Evolutionary conservation across 108 stramenopile species (phyloP).

Genomic region (Hondaea fermentalgiana): DNA sequence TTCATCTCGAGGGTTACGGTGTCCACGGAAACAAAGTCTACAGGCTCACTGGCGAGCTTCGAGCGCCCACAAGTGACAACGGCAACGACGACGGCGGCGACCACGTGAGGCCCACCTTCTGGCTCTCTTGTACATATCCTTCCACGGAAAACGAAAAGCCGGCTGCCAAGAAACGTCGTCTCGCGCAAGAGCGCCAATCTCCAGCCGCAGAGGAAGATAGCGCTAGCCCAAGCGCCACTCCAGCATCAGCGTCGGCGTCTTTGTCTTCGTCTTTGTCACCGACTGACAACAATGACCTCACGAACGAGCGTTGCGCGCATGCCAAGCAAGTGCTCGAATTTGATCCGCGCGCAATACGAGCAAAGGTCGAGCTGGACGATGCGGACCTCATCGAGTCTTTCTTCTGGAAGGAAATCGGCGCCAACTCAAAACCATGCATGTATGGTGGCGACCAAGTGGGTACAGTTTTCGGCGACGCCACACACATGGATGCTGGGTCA

Average conservation of each 20-base stretch:
- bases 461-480: conserved; percentile 33
- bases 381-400: background rate
- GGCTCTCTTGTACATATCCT: background rate
- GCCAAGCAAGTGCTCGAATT: background rate
- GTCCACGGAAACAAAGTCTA: background rate
- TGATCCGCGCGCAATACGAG: background rate
- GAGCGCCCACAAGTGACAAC: background rate
- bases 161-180: too few relatives aligned
- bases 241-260: too few relatives aligned
- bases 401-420: background rate
- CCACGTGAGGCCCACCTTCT: background rate
- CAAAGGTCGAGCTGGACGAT: background rate
- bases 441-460: conserved; percentile 48
- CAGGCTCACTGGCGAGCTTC: background rate
- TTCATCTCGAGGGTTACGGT: background rate
- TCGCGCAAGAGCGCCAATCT: too few relatives aligned
- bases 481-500: conserved; percentile 13
- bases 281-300: too few relatives aligned
- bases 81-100: background rate
- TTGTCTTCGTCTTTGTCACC: too few relatives aligned
- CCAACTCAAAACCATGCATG: conserved; percentile 16
- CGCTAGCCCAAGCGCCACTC: too few relatives aligned
- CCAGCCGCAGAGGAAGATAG: too few relatives aligned
- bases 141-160: background rate
- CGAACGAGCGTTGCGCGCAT: too few relatives aligned